Evolutionary conservation across 164 flowering plant genomes (phyloP), one percentile per base, ranked within the genome.

Genomic region (Magnolia changhungtana): DNA sequence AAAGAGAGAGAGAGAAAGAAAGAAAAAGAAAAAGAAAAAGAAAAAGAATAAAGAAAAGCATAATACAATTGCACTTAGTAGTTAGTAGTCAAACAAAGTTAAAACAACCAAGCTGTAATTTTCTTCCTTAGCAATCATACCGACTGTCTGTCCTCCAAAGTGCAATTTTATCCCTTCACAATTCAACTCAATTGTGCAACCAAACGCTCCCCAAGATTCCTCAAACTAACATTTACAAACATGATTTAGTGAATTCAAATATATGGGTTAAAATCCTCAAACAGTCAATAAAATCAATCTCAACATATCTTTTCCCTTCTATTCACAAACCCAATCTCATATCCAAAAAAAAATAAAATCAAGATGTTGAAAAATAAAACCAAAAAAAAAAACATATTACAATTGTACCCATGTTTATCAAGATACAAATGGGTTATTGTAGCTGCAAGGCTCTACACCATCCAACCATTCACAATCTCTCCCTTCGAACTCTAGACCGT

Each of bases 381-480:
- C 31, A 18, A 8, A 29, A 72, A 72, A 72, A 29, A 20, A 58
- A 72, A 7, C 51, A 72, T 72, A 72, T 8, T 29, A 58, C 50
- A 68, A 31, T 6, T 59, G 50, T 50, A 55, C 50, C 27, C 67
- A 72, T 24, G 67, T 61, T 4, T 72, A 24, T 58, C 27, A 58
- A 61, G 65, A 24, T 72, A 8, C 4, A 37, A 80, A 76, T 16
- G 82, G 80, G 65, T 80, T 76, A 27, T 77, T 50, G 29, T 45
- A 73, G 69, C 31, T 50, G 50, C 63, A 69, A 68, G 52, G 76
- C 49, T 67, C 21, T 13, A 45, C 10, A 51, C 23, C 50, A 13
- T 51, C 27, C 67, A 31, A 19, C 31, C 72, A 66, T 72, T 70
- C 20, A 51, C 19, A 37, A 37, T 37, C 45, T 37, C 45, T 37